Conservation (phyloP, 371 early-diverging fungal genomes). For the Sporodiniella umbellata region DNA sequence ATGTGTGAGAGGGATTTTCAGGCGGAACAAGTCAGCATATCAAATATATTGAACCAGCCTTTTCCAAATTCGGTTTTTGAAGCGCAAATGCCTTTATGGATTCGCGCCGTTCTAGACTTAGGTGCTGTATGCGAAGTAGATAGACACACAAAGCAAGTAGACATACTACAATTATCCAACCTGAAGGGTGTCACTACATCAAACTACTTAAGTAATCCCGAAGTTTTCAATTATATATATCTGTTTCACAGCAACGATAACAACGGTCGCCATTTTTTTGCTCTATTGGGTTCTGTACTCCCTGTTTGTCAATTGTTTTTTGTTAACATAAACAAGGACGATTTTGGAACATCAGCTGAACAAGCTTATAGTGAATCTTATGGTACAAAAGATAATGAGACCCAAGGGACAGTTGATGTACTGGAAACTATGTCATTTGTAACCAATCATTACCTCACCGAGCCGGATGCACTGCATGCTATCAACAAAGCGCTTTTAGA, state of each 20-base stretch:
- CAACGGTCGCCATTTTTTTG: slow-evolving; percentile 66
- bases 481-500: slow-evolving; percentile 48
- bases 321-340: slow-evolving; percentile 62
- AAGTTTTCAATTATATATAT: slow-evolving; percentile 59
- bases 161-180: slow-evolving; percentile 44
- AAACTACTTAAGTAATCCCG: slow-evolving; percentile 40
- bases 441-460: slow-evolving; percentile 42
- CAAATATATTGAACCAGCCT: slow-evolving; percentile 81
- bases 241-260: slow-evolving; percentile 69
- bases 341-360: slow-evolving; percentile 64
- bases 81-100: slow-evolving; percentile 74
- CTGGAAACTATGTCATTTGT: slow-evolving; percentile 47
- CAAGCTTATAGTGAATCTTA: slow-evolving; percentile 32
- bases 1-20: slow-evolving; percentile 80
- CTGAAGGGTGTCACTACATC: slow-evolving; percentile 21
- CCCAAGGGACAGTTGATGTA: slow-evolving; percentile 49
- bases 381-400: slow-evolving; percentile 14
- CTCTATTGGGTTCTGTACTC: slow-evolving; percentile 61
- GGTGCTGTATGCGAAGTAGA: slow-evolving; percentile 56
- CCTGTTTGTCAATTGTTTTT: slow-evolving; percentile 61
- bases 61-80: slow-evolving; percentile 92
- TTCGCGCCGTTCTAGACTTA: slow-evolving; percentile 76
- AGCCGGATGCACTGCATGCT: slow-evolving; percentile 53
- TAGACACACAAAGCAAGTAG: slow-evolving; percentile 23
- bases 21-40: slow-evolving; percentile 65